These are phyloP conservation scores for Diaporthe batatas DNA, from an alignment of 2,329 filamentous ascomycete genomes.

Conservation along the genomic window DNA sequence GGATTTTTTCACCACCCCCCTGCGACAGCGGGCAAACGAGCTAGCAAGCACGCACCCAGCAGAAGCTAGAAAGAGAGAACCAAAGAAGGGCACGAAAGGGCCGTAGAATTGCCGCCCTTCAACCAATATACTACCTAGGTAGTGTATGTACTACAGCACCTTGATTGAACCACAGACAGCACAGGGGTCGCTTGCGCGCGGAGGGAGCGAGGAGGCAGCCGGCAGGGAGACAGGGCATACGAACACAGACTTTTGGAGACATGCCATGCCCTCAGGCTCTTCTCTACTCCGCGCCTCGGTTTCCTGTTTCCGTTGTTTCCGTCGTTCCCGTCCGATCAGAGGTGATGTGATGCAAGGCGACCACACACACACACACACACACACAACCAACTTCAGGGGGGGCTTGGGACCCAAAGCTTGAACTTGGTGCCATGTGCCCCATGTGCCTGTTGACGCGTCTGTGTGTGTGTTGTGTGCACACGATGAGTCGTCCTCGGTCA, in stretches of 20 bases:
- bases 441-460: not conserved
- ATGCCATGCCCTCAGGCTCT: not conserved
- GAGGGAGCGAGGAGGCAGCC: not conserved
- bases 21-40: not conserved
- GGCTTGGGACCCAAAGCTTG: constrained; percentile 34
- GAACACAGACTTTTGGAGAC: constrained; percentile 20
- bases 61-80: not conserved
- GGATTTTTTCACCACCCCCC: not conserved
- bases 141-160: too few relatives aligned
- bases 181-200: not conserved
- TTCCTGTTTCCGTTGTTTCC: not conserved
- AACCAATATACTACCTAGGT: not conserved
- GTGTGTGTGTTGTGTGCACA: not conserved
- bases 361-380: not conserved
- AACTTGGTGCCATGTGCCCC: not conserved
- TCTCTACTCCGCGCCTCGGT: not conserved
- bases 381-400: not conserved
- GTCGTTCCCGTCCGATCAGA: constrained; percentile 19
- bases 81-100: not conserved
- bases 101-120: not conserved
- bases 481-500: not conserved
- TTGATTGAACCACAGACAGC: not conserved
- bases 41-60: not conserved
- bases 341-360: not conserved
- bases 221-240: not conserved